Base-by-base conservation (phyloP, 2,329 filamentous ascomycete species). In the Lachnellula arida region DNA sequence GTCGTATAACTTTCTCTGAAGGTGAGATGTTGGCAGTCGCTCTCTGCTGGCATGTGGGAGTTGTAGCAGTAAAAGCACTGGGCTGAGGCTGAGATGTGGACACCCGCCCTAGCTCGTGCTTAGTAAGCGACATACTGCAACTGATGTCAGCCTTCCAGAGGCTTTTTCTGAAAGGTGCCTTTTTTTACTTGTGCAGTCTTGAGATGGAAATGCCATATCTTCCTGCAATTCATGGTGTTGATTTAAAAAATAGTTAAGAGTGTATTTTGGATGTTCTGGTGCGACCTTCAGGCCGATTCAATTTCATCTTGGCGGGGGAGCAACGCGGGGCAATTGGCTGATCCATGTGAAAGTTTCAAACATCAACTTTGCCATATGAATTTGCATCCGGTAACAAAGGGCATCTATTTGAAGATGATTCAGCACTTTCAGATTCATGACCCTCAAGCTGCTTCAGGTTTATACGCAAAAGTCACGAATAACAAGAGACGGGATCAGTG, bases 61-160 rank as follows among this genome's bases (percentile, higher is more conserved):
- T 63, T 67, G 66, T 64, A 65, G 54, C 53, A 57, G 60, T 53
- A 54, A 66, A 58, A 46, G 60, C 25, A 51, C 52, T 58, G 60
- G 57, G 57, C 54, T 57, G 58, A 14, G 57, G 58, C 57, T 54
- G 37, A 17, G 65, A 63, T 63, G 63, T 63, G 57, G 58, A 56
- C 53, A 8, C 11, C 28, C 28, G 9, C 28, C 28, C 28, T 62
- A 55, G 53, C 53, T 60, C 46, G 28, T 32, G 62, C 63, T 67
- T 61, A 67, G 32, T 58, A 59, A 32, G 28, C 28, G 28, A 3
- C 9, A 11, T 11, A 32, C 28, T 11, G 28, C 9, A 32, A 3
- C 28, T 32, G 28, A 32, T 9, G 9, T 32, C 28, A 32, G 9
- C 9, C 9, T 12, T 9, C 28, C 3, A 32, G 28, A 28, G 9